Evolutionary conservation across 129 eudicot genomes (phyloP).

Genomic region (sunflower (Helianthus annuus)): HanXRQr2.0-SUNRISE NC_035439.2:42837369-42837868

Average conservation of each 20-base stretch:
- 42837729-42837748: not conserved
- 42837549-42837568: constrained; percentile 77
- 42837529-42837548: constrained; percentile 94
- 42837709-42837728: not conserved
- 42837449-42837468: constrained; percentile 76
- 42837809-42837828: no score
- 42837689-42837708: not conserved
- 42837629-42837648: not conserved
- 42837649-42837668: constrained; percentile 6
- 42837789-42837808: no score
- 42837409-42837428: not conserved
- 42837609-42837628: constrained; percentile 1
- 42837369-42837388: not conserved
- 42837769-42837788: not conserved
- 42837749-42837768: not conserved
- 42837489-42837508: constrained; percentile 82
- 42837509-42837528: constrained; percentile 80
- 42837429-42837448: constrained; percentile 60
- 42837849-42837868: no score
- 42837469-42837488: constrained; percentile 91
- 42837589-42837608: constrained; percentile 7
- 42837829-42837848: no score
- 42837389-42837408: not conserved
- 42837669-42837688: not conserved
- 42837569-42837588: constrained; percentile 12